Evolutionary conservation across 2,329 filamentous ascomycete species (phyloP), one percentile per base, ranked within the genome.

Genomic region (Teratosphaeria destructans): DNA sequence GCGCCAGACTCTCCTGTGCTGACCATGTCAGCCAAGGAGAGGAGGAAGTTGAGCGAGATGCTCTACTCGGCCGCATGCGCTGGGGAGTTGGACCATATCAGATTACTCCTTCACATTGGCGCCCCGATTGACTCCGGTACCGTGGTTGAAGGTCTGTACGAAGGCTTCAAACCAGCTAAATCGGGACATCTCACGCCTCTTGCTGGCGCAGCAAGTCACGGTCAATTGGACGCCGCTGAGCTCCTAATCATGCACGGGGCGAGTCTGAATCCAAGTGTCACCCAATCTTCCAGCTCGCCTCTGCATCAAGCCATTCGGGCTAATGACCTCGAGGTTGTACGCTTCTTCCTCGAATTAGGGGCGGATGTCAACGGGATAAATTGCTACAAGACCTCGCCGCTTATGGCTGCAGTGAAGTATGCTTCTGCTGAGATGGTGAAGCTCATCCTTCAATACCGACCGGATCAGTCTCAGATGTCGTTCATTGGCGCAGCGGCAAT

Each of bases 361-460:
- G 64, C 66, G 11, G 56, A 67, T 49, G 59, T 66, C 56, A 62
- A 71, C 62, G 63, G 62, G 35, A 58, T 66, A 23, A 71, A 72
- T 53, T 59, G 60, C 35, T 72, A 69, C 62, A 70, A 70, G 35
- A 65, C 66, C 19, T 69, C 70, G 1, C 67, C 70, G 1, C 59
- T 70, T 27, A 72, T 72, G 70, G 71, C 71, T 65, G 70, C 70
- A 11, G 67, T 63, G 55, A 70, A 70, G 49, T 68, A 71, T 58
- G 65, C 62, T 16, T 67, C 65, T 1, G 57, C 59, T 2, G 62
- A 64, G 1, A 62, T 71, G 39, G 61, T 71, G 32, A 55, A 60
- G 8, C 63, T 71, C 2, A 52, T 71, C 6, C 64, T 72, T 2
- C 60, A 61, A 19, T 64, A 68, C 60, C 55, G 60, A 11, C 70